Evolutionary conservation across 1,139 yeast genomes (phyloP).

Genomic region (Hyphopichia pseudoburtonii): DNA sequence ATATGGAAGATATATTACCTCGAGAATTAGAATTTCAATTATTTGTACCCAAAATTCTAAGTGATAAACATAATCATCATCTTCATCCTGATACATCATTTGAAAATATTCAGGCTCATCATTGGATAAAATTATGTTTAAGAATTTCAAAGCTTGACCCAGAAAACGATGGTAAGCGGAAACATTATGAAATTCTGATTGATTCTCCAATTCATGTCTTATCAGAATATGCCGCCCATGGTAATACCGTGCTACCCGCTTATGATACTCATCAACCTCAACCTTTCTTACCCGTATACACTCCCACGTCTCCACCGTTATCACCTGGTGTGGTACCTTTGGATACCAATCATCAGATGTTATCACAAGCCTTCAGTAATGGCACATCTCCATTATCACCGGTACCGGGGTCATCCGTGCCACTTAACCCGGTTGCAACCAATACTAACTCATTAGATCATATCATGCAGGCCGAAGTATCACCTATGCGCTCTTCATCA

Average conservation of each 20-base stretch:
- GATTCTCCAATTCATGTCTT: constrained; percentile 87
- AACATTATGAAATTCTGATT: constrained; percentile 87
- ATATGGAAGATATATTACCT: constrained; percentile 45
- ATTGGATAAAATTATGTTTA: constrained; percentile 88
- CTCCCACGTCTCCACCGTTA: constrained; percentile 34
- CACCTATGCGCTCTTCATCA: constrained; percentile 6
- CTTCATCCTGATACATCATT: constrained; percentile 84
- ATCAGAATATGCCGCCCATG: constrained; percentile 66
- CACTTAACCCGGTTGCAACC: background rate
- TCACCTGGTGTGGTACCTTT: constrained; percentile 59
- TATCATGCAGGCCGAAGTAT: constrained; percentile 6
- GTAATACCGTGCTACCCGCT: constrained; percentile 66
- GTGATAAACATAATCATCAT: constrained; percentile 39
- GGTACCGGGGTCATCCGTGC: too few relatives aligned
- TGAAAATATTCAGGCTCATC: constrained; percentile 78
- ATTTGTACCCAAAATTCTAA: constrained; percentile 66
- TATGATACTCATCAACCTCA: constrained; percentile 29
- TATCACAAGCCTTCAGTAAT: background rate
- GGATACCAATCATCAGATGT: constrained; percentile 19
- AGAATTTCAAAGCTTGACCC: constrained; percentile 68
- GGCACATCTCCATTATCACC: background rate
- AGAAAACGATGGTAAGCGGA: constrained; percentile 58
- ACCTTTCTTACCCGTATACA: constrained; percentile 19
- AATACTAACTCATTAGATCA: constrained; percentile 10
- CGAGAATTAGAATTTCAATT: constrained; percentile 82